These are phyloP conservation scores for Sporothrix dimorphospora DNA, from an alignment of 2,329 filamentous ascomycete species.

Conservation along the genomic window DNA sequence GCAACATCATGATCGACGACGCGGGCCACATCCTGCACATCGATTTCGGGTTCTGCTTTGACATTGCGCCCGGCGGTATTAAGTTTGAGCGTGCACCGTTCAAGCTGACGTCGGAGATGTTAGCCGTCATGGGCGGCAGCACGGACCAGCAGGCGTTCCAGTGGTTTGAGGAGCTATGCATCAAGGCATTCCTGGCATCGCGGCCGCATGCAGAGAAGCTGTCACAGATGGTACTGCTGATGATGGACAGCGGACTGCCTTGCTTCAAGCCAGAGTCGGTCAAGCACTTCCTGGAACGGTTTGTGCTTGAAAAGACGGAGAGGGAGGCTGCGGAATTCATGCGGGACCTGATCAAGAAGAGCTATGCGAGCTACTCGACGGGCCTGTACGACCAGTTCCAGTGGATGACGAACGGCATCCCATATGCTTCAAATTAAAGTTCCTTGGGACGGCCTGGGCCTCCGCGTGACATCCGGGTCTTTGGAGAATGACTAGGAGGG, in stretches of 20 bases:
- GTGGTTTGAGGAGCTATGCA: slow-evolving; percentile 94
- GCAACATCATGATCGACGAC: slow-evolving; percentile 99
- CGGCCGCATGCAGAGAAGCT: slow-evolving; percentile 88
- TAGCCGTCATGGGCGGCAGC: slow-evolving; percentile 95
- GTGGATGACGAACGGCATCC: slow-evolving; percentile 39
- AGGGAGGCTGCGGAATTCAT: slow-evolving; percentile 95
- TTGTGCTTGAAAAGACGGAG: slow-evolving; percentile 89
- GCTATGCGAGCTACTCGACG: slow-evolving; percentile 86
- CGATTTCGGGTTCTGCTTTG: slow-evolving; percentile 99
- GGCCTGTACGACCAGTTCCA: slow-evolving; percentile 98
- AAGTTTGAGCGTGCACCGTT: slow-evolving; percentile 98
- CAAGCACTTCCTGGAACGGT: slow-evolving; percentile 86
- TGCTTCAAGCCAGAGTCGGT: slow-evolving; percentile 98
- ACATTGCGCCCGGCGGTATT: slow-evolving; percentile 94
- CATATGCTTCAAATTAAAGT: slow-evolving; percentile 34
- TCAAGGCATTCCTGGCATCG: slow-evolving; percentile 91
- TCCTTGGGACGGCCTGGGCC: no score
- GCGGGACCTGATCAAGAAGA: slow-evolving; percentile 85
- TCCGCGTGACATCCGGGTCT: no score
- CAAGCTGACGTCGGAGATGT: slow-evolving; percentile 96
- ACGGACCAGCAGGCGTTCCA: slow-evolving; percentile 85
- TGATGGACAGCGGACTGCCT: slow-evolving; percentile 94
- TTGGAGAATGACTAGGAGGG: not conserved
- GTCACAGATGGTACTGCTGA: slow-evolving; percentile 84
- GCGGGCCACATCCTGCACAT: slow-evolving; percentile 97